Evolutionary conservation across 2,329 filamentous ascomycete species (phyloP).

Genomic region (Lecanicillium sp.): DNA sequence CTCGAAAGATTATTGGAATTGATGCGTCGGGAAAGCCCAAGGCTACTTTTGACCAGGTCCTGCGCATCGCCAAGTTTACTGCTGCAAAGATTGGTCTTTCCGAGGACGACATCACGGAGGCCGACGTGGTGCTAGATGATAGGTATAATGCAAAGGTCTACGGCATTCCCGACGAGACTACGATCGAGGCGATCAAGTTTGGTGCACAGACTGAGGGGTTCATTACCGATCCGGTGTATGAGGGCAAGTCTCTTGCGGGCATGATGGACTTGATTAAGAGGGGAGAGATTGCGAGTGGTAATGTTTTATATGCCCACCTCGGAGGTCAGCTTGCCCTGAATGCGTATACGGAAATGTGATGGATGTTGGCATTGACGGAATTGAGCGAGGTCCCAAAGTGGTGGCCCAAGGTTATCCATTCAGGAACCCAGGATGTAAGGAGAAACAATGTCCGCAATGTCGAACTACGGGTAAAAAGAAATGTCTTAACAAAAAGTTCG

Average conservation of each 20-base stretch:
- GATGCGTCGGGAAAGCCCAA: constrained; percentile 37
- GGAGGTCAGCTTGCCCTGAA: constrained; percentile 63
- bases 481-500: too few species aligned
- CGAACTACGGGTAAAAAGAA: too few species aligned
- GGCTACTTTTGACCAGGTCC: constrained; percentile 56
- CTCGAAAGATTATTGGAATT: constrained; percentile 55
- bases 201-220: constrained; percentile 61
- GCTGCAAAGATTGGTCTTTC: constrained; percentile 53
- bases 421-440: too few species aligned
- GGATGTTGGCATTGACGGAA: not conserved
- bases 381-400: too few species aligned
- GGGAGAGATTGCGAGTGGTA: constrained; percentile 54
- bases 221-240: constrained; percentile 69
- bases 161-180: constrained; percentile 57
- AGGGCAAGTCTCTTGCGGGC: constrained; percentile 66
- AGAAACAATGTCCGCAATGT: too few species aligned
- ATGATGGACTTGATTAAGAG: constrained; percentile 60
- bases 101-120: constrained; percentile 50
- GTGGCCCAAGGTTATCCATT: too few species aligned
- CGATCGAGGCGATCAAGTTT: constrained; percentile 60
- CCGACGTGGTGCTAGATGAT: constrained; percentile 54
- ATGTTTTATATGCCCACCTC: constrained; percentile 63
- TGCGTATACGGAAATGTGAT: constrained; percentile 42
- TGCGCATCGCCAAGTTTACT: constrained; percentile 58
- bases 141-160: constrained; percentile 59